Conservation (phyloP, 1,284 basidiomycete genomes). For the Psilocybe mexicana region DNA sequence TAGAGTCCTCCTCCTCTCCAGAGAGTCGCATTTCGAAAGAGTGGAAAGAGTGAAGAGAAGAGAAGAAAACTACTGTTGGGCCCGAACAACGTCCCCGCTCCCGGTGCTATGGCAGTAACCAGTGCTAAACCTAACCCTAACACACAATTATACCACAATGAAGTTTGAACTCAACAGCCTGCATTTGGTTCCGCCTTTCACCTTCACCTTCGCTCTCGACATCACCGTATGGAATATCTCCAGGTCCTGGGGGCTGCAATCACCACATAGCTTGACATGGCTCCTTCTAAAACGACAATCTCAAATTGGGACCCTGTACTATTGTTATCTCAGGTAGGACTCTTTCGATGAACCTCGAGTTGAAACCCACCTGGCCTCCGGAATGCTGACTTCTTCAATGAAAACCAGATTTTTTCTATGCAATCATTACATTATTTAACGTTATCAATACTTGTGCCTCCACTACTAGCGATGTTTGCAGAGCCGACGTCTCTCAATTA, state of each 20-base stretch:
- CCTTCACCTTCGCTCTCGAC: not conserved
- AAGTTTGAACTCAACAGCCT: not conserved
- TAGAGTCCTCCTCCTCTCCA: slow-evolving; percentile 13
- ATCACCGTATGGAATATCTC: slow-evolving; percentile 19
- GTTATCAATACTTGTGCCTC: slow-evolving; percentile 81
- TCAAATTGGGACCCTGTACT: slow-evolving; percentile 75
- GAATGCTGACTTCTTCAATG: not conserved
- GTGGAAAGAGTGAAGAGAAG: not conserved
- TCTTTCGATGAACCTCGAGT: slow-evolving; percentile 1
- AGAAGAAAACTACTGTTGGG: not conserved
- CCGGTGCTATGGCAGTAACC: not conserved
- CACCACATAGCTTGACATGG: slow-evolving; percentile 26
- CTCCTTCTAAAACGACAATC: slow-evolving; percentile 35
- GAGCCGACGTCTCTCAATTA: slow-evolving; percentile 74
- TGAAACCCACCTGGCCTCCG: not conserved
- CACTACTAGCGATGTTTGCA: slow-evolving; percentile 75
- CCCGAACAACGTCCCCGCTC: not conserved
- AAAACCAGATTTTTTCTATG: slow-evolving; percentile 80
- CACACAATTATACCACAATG: slow-evolving; percentile 3
- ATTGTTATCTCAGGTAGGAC: slow-evolving; percentile 64
- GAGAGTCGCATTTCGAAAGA: slow-evolving; percentile 16
- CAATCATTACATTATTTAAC: slow-evolving; percentile 93
- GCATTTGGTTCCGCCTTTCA: not conserved
- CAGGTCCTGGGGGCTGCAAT: slow-evolving; percentile 16
- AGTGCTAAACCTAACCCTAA: slow-evolving; percentile 17